These are phyloP conservation scores for Aspergillus nomiae DNA, from an alignment of 2,329 filamentous ascomycete genomes.

Conservation along the genomic window DNA sequence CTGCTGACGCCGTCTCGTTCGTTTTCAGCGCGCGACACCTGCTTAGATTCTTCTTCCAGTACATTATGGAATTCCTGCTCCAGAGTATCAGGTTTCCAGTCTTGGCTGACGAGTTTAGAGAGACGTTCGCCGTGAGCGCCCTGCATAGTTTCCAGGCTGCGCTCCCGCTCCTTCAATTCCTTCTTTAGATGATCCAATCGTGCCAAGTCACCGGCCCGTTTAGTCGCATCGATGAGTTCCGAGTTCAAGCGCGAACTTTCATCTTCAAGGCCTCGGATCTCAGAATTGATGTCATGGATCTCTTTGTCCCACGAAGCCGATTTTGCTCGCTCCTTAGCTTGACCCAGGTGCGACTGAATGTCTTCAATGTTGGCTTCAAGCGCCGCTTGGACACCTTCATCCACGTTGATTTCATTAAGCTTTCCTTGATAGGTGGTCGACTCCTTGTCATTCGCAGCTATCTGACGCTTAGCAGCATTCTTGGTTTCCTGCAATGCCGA, in stretches of 20 bases:
- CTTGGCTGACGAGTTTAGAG: slow-evolving; percentile 60
- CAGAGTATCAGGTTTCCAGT: slow-evolving; percentile 71
- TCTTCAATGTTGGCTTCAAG: slow-evolving; percentile 75
- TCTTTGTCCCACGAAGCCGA: slow-evolving; percentile 69
- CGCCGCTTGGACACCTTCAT: slow-evolving; percentile 80
- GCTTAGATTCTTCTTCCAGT: slow-evolving; percentile 58
- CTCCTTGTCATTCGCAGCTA: slow-evolving; percentile 72
- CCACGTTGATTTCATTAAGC: slow-evolving; percentile 72
- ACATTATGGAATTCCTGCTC: slow-evolving; percentile 70
- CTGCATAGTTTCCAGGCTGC: slow-evolving; percentile 74
- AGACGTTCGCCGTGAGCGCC: slow-evolving; percentile 74
- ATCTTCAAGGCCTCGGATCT: slow-evolving; percentile 69
- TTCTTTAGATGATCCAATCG: slow-evolving; percentile 82
- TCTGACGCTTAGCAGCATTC: slow-evolving; percentile 70
- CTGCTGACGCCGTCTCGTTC: slow-evolving; percentile 70
- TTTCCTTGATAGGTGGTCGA: slow-evolving; percentile 67
- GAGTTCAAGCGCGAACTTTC: slow-evolving; percentile 70
- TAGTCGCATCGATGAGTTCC: slow-evolving; percentile 83
- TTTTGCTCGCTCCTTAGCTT: slow-evolving; percentile 65
- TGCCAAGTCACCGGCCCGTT: slow-evolving; percentile 78
- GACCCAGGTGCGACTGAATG: slow-evolving; percentile 63
- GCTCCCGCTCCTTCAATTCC: slow-evolving; percentile 72
- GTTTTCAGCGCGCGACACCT: slow-evolving; percentile 66
- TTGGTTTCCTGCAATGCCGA: slow-evolving; percentile 74
- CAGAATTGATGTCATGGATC: slow-evolving; percentile 65